These are phyloP conservation scores for Coemansia sp. DNA, from an alignment of 192 early-diverging fungal genomes.

Conservation along the genomic window DNA sequence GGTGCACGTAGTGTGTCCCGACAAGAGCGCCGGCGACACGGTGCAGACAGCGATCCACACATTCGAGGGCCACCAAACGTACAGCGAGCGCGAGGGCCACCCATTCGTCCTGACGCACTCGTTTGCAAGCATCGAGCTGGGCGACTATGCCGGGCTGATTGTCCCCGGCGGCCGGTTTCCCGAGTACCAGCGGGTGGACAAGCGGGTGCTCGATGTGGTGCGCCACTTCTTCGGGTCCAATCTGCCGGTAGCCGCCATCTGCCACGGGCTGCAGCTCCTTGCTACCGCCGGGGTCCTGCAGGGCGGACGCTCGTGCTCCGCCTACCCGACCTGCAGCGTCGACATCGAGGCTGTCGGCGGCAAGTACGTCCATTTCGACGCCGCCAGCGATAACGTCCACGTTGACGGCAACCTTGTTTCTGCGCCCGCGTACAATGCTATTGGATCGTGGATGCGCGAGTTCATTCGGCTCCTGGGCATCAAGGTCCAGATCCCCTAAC, in stretches of 20 bases:
- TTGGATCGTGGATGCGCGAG: conserved; percentile 51
- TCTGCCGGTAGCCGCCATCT: conserved; percentile 60
- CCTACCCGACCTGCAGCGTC: conserved; percentile 43
- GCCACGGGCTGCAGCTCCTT: conserved; percentile 57
- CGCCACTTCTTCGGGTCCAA: conserved; percentile 50
- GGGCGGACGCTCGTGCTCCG: conserved; percentile 36
- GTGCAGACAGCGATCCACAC: conserved; percentile 54
- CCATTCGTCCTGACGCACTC: conserved; percentile 47
- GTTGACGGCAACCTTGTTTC: conserved; percentile 48
- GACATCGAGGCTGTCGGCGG: conserved; percentile 42
- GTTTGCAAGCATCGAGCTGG: conserved; percentile 44
- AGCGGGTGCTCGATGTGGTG: conserved; percentile 52
- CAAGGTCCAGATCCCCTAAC: conserved; percentile 20
- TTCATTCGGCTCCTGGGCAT: conserved; percentile 50
- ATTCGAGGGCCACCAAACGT: conserved; percentile 57
- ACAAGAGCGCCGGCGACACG: conserved; percentile 57
- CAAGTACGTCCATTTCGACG: conserved; percentile 37
- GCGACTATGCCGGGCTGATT: conserved; percentile 57
- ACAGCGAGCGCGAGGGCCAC: conserved; percentile 56
- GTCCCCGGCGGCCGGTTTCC: conserved; percentile 59
- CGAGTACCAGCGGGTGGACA: conserved; percentile 59
- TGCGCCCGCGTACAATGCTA: conserved; percentile 48
- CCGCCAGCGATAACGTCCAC: conserved; percentile 35
- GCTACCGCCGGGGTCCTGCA: conserved; percentile 49
- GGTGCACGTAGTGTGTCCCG: conserved; percentile 57